Base-by-base conservation (phyloP, 2,329 filamentous ascomycete species). In the Cytospora piceae region DNA sequence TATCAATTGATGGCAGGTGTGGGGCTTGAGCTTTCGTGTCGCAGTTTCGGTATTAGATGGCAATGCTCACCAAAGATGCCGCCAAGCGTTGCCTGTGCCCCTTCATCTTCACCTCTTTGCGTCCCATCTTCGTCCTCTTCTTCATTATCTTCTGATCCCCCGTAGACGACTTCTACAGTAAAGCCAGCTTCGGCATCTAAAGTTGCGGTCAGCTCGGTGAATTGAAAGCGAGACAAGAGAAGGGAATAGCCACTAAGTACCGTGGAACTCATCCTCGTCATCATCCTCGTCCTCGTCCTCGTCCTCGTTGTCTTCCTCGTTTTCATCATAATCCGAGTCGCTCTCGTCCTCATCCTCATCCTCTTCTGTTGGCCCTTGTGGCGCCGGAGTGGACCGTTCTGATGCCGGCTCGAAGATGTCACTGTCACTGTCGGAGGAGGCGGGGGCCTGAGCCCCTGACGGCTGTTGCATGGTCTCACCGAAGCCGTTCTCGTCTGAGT, bases 221-320 rank as follows among this genome's bases (percentile, higher is more conserved):
- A 24, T 34, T 17, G 17, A 3, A 9, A 34, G 42, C n/a, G 7
- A 12, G 29, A 59, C 17, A 11, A 29, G 14, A 7, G 29, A 12
- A 49, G 20, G 22, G 27, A 8, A 15, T 20, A 2, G n/a, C 22
- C n/a, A 27, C 29, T 15, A 67, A 60, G 39, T 15, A 68, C 67
- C 67, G 34, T 68, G 65, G 17, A 63, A 64, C 8, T 71, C 68
- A 31, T 73, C 71, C 2, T 73, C 71, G 4, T 69, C 68, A 7
- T 73, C 72, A 20, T 70, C 76, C 24, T n/a, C n/a, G n/a, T n/a
- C n/a, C n/a, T 76, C 72, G 27, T 76, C 75, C 15, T 69, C 64
- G 2, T 71, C 70, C 29, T 72, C 68, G 27, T 72, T 71, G 24
- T 70, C 65, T 17, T 67, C 53, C 32, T 65, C 58, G 31, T 67